Evolutionary conservation across 2,329 filamentous ascomycete genomes (phyloP), one percentile per base, ranked within the genome.

Genomic region (Coleophoma eucalyptorum): DNA sequence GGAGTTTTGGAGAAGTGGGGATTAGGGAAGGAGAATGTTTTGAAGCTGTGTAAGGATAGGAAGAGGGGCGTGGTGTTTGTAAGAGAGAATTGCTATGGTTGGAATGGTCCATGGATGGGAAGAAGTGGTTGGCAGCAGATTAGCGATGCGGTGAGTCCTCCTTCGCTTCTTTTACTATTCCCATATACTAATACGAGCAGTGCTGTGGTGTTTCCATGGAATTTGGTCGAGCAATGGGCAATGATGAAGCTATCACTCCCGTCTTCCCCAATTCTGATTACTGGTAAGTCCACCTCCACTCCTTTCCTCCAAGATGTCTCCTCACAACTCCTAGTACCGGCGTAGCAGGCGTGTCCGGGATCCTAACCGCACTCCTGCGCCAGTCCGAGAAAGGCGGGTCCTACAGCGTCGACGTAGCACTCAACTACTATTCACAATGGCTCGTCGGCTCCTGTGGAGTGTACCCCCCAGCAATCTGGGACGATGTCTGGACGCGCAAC

Each of bases 111-210:
- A 11, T 78, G 72, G 60, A 63, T 64, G 2, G 64, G 69, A 49
- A 65, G 75, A 1, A 71, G 72, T 1, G 76, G 76, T 4, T 80
- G 76, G 75, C 74, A 78, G 62, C 74, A 79, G 57, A 74, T 79
- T 18, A 53, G 50, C 32, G 57, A 58, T 53, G 55, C 54, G 15
- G 51, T 54, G 15, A 43, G 41, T 50, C 20, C 42, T 16, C 12
- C 18, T 16, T 8, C 35, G 15, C 8, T 20, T 3, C 16, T 40
- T n/a, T 10, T 26, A 31, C 16, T 46, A 20, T 31, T 19, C 7
- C 20, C n/a, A 6, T 21, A 15, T 32, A 26, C 19, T 50, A 35
- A 46, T 31, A n/a, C 19, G 44, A 38, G 32, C 18, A 67, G 64
- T 66, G 61, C 50, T 69, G 65, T 48, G 76, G 76, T 26, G 69